Evolutionary conservation across 1,284 basidiomycete genomes (phyloP).

Genomic region (Papiliotrema flavescens): DNA sequence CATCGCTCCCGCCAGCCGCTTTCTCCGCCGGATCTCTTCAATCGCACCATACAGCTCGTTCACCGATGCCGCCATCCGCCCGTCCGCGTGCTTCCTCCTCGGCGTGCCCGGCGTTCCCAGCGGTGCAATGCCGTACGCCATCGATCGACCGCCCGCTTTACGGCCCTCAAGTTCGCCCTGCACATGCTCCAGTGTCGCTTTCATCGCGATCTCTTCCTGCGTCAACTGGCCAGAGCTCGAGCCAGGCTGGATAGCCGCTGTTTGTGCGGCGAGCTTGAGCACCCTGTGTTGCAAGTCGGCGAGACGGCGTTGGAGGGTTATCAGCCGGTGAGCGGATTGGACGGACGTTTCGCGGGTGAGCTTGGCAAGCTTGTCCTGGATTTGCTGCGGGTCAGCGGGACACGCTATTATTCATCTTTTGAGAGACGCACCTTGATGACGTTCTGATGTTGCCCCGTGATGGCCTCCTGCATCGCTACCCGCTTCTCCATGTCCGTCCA

Average conservation of each 20-base stretch:
- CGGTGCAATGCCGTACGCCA: constrained; percentile 1
- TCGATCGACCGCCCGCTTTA: constrained; percentile 15
- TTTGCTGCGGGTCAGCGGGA: constrained; percentile 1
- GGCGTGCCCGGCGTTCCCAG: constrained; percentile 7
- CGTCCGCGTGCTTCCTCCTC: constrained; percentile 35
- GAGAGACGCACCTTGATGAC: constrained; percentile 56
- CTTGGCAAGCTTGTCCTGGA: constrained; percentile 2
- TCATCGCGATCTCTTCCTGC: constrained; percentile 74
- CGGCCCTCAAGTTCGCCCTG: constrained; percentile 65
- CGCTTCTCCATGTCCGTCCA: constrained; percentile 78
- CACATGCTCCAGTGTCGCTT: constrained; percentile 66
- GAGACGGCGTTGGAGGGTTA: constrained; percentile 64
- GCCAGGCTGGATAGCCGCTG: constrained; percentile 73
- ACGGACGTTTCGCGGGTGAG: constrained; percentile 65
- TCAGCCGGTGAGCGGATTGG: constrained; percentile 65
- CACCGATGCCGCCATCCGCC: constrained; percentile 58
- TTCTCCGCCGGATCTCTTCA: constrained; percentile 60
- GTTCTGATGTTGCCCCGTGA: constrained; percentile 67
- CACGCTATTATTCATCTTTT: constrained; percentile 7
- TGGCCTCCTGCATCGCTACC: constrained; percentile 70
- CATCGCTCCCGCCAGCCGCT: constrained; percentile 30
- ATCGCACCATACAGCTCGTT: constrained; percentile 81
- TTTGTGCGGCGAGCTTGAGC: constrained; percentile 66
- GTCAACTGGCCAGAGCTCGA: constrained; percentile 71
- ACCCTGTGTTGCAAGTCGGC: constrained; percentile 71